Base-by-base conservation (phyloP, 257 asterid species). In the Marsdenia floribunda region DNA sequence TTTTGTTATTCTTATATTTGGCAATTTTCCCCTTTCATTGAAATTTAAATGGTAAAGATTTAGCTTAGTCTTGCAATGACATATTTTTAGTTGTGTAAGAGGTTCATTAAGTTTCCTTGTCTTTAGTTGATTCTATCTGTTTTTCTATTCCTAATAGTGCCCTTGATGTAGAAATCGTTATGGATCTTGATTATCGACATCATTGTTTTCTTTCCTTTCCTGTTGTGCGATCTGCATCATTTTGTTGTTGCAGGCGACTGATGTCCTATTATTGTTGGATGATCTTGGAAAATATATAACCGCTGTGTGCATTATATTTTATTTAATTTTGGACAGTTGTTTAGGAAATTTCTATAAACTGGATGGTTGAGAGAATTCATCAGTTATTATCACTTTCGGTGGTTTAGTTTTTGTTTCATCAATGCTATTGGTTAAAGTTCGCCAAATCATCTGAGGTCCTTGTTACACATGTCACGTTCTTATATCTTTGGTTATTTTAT, bases 401-500 rank as follows among this genome's bases (percentile, higher is more conserved):
- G 47, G 76, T 71, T 82, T 44, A 72, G 64, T 57, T 44, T 61
- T 35, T 73, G 68, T 46, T 79, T 79, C 47, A 40, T 82, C 40
- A 55, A 29, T 64, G 26, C 37, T 38, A 79, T 76, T 79, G 80
- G 79, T 77, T 55, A 52, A 61, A 72, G 42, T 70, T 69, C 66
- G 76, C 44, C 71, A 0, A 63, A 77, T 80, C 74, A 77, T 76
- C 52, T 70, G 33, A 14, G 49, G 54, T 58, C 55, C 54, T 50
- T 75, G 52, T 67, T 69, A 73, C 73, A 72, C 74, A 73, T 82
- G 83, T 78, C 60, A 61, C 42, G 73, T 72, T 71, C 75, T 53
- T 29, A 15, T 59, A 15, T 59, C 40, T 55, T 29, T 18, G 68
- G 54, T 71, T 58, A 14, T 76, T 60, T 42, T 71, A 15, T n/a